These are phyloP conservation scores for Cystoisospora suis DNA, from an alignment of 169 alveolate species.

Conservation along the genomic window DNA sequence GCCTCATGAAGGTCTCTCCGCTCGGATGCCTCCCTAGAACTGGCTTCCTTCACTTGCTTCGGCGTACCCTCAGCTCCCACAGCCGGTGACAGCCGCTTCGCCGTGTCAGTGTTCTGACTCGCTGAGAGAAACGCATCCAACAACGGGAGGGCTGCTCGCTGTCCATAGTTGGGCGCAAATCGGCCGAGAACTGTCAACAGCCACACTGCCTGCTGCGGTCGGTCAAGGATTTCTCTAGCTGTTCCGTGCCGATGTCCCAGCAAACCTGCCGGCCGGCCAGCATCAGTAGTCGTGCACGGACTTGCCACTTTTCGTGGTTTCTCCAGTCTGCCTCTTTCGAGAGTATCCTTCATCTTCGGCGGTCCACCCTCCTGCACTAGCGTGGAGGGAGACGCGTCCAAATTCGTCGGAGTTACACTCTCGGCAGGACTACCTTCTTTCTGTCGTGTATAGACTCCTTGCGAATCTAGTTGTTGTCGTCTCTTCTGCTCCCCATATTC, in stretches of 20 bases:
- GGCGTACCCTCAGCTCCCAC: not conserved
- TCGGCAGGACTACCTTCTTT: not conserved
- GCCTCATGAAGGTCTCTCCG: too few relatives aligned
- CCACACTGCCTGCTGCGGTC: slow-evolving; percentile 20
- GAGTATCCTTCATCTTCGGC: too few relatives aligned
- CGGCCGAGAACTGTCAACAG: not conserved
- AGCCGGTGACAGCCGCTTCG: not conserved
- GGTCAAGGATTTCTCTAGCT: not conserved
- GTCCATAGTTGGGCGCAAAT: not conserved
- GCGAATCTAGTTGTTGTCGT: not conserved
- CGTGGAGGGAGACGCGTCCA: too few relatives aligned
- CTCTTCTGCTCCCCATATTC: not conserved
- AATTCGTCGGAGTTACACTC: not conserved
- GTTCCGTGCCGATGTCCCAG: not conserved
- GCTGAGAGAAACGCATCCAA: not conserved
- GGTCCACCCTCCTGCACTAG: too few relatives aligned
- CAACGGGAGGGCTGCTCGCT: not conserved
- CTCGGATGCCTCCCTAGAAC: too few relatives aligned
- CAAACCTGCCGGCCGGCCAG: too few relatives aligned
- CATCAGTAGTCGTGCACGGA: too few relatives aligned
- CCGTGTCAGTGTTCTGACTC: not conserved
- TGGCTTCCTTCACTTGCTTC: not conserved
- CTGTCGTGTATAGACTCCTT: not conserved
- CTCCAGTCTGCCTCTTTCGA: too few relatives aligned
- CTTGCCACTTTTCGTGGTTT: too few relatives aligned